Evolutionary conservation across 345 rosid genomes (phyloP), one percentile per base, ranked within the genome.

Genomic region (Mangifera indica): DNA sequence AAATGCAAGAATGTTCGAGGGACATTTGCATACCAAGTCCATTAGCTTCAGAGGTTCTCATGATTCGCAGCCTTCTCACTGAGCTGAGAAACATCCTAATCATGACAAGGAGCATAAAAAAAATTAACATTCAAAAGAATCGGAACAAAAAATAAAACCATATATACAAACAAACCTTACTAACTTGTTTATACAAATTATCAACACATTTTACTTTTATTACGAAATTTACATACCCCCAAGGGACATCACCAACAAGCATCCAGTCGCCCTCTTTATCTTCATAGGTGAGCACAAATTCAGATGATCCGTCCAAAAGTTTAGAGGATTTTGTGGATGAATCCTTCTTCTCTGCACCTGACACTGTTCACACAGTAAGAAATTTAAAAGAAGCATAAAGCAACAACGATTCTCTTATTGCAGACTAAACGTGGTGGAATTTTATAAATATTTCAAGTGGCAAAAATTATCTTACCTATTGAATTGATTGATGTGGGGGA

Each of bases 181-280:
- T n/a, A n/a, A n/a, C n/a, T n/a, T n/a, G n/a, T n/a, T n/a, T n/a
- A n/a, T n/a, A n/a, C n/a, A 53, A 4, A 55, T 55, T 26, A 29
- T 62, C 42, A 37, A 37, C 42, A 67, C 52, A 7, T 17, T 46
- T 29, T 29, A 29, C 32, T 29, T 29, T 29, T 29, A 29, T 29
- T 29, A 29, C 32, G 3, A 29, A 29, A 29, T 29, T 29, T 68
- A 60, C 81, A 64, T 85, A 93, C 97, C 93, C 80, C 98, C 98
- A 93, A 32, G 98, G 98, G 73, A 93, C 97, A 84, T 93, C 98
- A 65, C 98, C 98, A 51, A 90, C 97, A 62, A 94, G 93, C 97
- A 94, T 94, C 97, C 96, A 90, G 63, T 94, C 98, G 6, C 97
- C 98, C 54, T 94, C 98, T 75, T 86, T 92, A 72, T 94, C 98